These are phyloP conservation scores for Coemansia furcata DNA, from an alignment of 192 early-diverging fungal genomes.

Conservation along the genomic window DNA sequence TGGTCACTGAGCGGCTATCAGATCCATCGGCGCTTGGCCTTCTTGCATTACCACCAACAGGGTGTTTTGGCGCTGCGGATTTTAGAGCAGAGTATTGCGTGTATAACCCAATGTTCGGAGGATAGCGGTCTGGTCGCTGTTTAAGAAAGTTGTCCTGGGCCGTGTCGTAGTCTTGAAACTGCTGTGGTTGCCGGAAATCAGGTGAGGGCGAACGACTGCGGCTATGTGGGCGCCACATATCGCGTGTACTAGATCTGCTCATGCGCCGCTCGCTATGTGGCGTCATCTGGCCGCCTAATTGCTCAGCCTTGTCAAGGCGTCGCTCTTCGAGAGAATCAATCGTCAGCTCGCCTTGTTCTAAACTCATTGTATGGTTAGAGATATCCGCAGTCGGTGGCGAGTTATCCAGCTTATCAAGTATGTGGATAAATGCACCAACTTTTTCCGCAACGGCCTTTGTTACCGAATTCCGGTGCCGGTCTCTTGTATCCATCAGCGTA, in stretches of 20 bases:
- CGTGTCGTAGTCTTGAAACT: not conserved
- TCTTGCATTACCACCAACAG: not conserved
- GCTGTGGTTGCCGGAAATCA: not conserved
- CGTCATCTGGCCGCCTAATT: not conserved
- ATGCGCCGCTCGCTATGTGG: not conserved
- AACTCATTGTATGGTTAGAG: not conserved
- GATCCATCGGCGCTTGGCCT: not conserved
- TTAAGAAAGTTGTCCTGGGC: not conserved
- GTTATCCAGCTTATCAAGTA: not conserved
- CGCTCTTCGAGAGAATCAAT: not conserved
- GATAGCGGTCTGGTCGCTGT: not conserved
- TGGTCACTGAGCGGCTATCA: not conserved
- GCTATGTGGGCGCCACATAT: not conserved
- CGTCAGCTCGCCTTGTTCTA: not conserved
- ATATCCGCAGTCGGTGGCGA: not conserved
- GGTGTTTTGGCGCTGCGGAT: too few species aligned
- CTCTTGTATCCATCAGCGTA: not conserved
- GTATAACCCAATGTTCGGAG: not conserved
- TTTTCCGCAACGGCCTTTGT: not conserved
- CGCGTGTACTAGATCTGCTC: not conserved
- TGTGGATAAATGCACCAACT: not conserved
- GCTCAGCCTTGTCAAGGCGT: not conserved
- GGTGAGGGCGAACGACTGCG: not conserved
- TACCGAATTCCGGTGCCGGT: not conserved
- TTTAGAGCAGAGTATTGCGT: not conserved